Conservation (phyloP, 345 rosid species). For the Camelina sativa region DNA sequence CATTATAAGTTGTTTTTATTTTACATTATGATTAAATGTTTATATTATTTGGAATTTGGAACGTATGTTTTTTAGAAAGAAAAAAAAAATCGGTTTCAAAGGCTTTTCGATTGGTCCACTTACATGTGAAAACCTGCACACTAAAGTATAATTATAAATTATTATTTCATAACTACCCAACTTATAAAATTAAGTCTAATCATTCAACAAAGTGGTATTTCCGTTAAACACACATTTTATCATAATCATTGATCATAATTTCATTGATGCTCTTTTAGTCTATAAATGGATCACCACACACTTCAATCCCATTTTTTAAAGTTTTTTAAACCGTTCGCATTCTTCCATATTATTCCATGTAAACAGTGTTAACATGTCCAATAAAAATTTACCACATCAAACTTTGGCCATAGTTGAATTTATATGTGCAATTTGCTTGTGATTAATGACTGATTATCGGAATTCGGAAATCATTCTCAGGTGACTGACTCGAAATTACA, state of each 20-base stretch:
- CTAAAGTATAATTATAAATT: background rate
- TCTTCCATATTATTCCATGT: background rate
- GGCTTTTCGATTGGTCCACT: constrained; percentile 44
- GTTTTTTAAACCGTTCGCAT: background rate
- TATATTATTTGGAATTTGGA: constrained; percentile 10
- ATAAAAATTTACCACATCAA: background rate
- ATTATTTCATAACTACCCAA: constrained; percentile 30
- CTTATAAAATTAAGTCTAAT: constrained; percentile 31
- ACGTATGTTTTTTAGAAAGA: background rate
- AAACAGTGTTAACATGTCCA: background rate
- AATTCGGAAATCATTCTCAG: constrained; percentile 22
- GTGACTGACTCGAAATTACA: constrained; percentile 16
- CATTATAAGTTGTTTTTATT: constrained; percentile 6
- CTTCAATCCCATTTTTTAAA: background rate
- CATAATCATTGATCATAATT: constrained; percentile 20
- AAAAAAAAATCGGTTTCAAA: background rate
- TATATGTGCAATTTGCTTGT: background rate
- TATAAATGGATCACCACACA: constrained; percentile 6
- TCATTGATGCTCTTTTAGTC: constrained; percentile 2
- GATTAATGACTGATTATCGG: background rate
- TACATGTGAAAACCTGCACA: constrained; percentile 40
- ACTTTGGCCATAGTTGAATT: background rate
- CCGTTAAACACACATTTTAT: constrained; percentile 29
- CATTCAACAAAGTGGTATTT: constrained; percentile 27
- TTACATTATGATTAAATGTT: constrained; percentile 6